Evolutionary conservation across 2,329 filamentous ascomycete species (phyloP), one percentile per base, ranked within the genome.

Genomic region (Trichoderma sp.): DNA sequence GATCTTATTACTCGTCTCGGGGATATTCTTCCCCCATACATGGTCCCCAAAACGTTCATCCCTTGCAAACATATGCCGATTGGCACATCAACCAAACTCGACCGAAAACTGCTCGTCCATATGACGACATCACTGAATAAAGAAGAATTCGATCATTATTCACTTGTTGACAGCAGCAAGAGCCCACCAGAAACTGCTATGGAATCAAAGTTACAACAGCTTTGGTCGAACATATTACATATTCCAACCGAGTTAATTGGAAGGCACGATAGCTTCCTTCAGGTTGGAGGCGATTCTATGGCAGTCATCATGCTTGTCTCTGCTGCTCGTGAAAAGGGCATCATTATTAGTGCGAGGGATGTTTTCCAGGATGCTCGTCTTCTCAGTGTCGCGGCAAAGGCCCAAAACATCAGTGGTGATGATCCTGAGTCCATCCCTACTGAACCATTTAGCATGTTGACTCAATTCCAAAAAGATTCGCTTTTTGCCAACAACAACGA

Each of bases 251-350:
- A 53, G 0, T 70, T 63, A 5, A 74, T 76, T 58, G 70, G 73
- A 47, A 62, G 69, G 1, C 60, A 74, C 9, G 74, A 76, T 32
- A 76, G 72, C 28, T 76, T 76, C 34, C 73, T 73, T 9, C 61
- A 70, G 1, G 43, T 76, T 2, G 75, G 75, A 6, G 75, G 75
- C 3, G 74, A 76, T 24, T 76, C 75, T 1, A 75, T 76, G 60
- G 2, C 62, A 1, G 70, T 65, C 1, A 71, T 71, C 2, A 8
- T 12, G 1, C 63, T 71, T 4, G 53, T 71, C 9, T 58, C 63
- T 36, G 4, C 47, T 21, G 51, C 70, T 34, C 70, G 63, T 5
- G 36, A 61, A 4, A 34, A 9, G 9, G 70, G 63, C 0, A 36
- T 73, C 2, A 34, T 32, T 4, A 39, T 76, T 11, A 74, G 68